Evolutionary conservation across 306 rosid species (phyloP).

Genomic region (Ziziphus jujuba): DNA sequence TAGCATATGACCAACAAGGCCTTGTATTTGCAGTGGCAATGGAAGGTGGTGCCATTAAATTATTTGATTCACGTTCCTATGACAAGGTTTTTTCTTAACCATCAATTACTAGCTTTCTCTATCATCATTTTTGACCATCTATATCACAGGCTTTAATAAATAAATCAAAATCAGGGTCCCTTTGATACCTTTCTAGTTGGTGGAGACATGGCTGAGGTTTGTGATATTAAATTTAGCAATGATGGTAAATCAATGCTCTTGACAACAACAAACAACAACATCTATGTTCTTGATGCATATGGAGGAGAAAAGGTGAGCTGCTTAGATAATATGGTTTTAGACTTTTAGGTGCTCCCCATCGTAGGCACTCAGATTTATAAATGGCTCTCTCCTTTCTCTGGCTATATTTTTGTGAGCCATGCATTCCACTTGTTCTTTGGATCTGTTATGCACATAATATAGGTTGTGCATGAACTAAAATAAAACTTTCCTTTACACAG

Average conservation of each 20-base stretch:
- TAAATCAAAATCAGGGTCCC: slow-evolving; percentile 68
- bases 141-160: slow-evolving; percentile 17
- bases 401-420: background rate
- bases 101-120: slow-evolving; percentile 18
- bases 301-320: slow-evolving; percentile 83
- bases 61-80: slow-evolving; percentile 93
- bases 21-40: slow-evolving; percentile 98
- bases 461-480: background rate
- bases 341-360: background rate
- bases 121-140: slow-evolving; percentile 5
- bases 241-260: slow-evolving; percentile 97
- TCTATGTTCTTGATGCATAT: slow-evolving; percentile 94
- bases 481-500: slow-evolving; percentile 43
- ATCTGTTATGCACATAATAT: background rate
- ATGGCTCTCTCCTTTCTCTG: background rate
- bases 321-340: slow-evolving; percentile 1
- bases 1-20: slow-evolving; percentile 98
- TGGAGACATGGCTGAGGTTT: slow-evolving; percentile 95
- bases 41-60: slow-evolving; percentile 98
- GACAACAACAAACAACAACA: slow-evolving; percentile 80
- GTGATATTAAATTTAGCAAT: slow-evolving; percentile 93
- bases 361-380: background rate
- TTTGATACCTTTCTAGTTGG: slow-evolving; percentile 97
- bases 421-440: background rate
- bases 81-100: slow-evolving; percentile 71